Percentiles rank a stretch among this genome's conserved stretches.
Conservation (phyloP, 805 yeast species). For the Suhomyces prunicola region DNA sequence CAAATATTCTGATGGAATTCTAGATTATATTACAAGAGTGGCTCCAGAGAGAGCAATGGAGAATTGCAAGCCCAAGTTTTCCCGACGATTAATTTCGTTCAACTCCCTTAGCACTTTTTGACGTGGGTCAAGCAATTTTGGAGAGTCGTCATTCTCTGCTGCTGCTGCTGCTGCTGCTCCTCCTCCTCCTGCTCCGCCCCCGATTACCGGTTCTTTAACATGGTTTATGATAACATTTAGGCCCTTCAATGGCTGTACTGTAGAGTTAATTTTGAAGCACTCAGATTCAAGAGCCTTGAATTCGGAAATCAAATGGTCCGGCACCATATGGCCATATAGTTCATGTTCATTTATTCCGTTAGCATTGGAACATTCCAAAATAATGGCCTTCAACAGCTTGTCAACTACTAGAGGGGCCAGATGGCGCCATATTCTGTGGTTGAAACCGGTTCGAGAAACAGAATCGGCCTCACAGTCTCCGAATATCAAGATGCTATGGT, state of each 20-base stretch:
- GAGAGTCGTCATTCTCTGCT: too few species aligned
- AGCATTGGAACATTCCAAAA: slow-evolving; percentile 74
- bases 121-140: slow-evolving; percentile 47
- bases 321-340: slow-evolving; percentile 80
- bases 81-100: slow-evolving; percentile 30
- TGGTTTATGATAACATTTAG: slow-evolving; percentile 49
- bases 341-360: slow-evolving; percentile 31
- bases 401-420: slow-evolving; percentile 46
- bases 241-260: slow-evolving; percentile 35
- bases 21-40: slow-evolving; percentile 29
- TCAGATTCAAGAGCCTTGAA: slow-evolving; percentile 28
- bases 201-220: slow-evolving; percentile 51
- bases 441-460: slow-evolving; percentile 36
- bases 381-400: slow-evolving; percentile 45
- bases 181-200: slow-evolving; percentile 43
- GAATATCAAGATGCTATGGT: slow-evolving; percentile 53
- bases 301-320: slow-evolving; percentile 59
- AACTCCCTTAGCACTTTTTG: slow-evolving; percentile 49
- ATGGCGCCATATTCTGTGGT: slow-evolving; percentile 52
- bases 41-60: slow-evolving; percentile 57
- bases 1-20: too few species aligned
- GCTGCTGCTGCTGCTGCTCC: too few species aligned
- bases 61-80: slow-evolving; percentile 43
- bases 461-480: slow-evolving; percentile 83
- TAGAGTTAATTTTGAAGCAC: slow-evolving; percentile 12